Evolutionary conservation across 2,329 filamentous ascomycete species (phyloP), one percentile per base, ranked within the genome.

Genomic region (Calycina herbarum): DNA sequence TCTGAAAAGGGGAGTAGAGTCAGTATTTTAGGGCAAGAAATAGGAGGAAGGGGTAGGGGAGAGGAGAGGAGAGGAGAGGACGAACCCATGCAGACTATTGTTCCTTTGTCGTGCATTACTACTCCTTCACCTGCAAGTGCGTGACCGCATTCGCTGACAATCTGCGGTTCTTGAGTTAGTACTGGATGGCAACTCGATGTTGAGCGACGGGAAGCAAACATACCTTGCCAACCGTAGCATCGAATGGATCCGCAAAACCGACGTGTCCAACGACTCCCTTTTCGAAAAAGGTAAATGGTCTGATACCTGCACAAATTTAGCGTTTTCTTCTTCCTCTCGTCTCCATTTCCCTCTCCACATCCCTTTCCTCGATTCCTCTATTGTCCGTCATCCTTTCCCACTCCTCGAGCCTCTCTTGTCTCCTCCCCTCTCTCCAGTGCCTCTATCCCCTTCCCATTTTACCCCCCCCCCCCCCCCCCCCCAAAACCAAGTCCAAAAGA

Each of bases 231-330:
- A 98, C 82, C 64, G 85, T 83, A 71, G 84, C 84, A 78, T 98
- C 95, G 76, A 99, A 99, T 1, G 95, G 95, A 77, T 98, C 95
- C 31, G 93, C 95, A 77, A 99, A 98, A 57, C 93, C 92, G 57
- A 98, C 91, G 78, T 99, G 95, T 45, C 92, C 93, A 17, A 99
- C 95, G 71, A 97, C 87, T 35, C 95, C 95, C 71, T 87, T 87
- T 79, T 94, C 92, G 77, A 98, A 99, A 82, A 97, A 99, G 31
- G 95, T 98, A 78, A 94, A 97, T 1, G 94, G 93, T 7, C 95
- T 86, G 69, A 97, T 84, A 63, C 94, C 73, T 75, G 61, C 10
- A n/a, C 3, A 62, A 42, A 60, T 33, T 29, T 20, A 33, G 17
- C 29, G 31, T 4, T 31, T 2, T 20, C 6, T n/a, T 38, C 27